phyloP scores from a whole-genome alignment of 495 filamentous ascomycete species.

The Opeltia flavorubescens region DNA sequence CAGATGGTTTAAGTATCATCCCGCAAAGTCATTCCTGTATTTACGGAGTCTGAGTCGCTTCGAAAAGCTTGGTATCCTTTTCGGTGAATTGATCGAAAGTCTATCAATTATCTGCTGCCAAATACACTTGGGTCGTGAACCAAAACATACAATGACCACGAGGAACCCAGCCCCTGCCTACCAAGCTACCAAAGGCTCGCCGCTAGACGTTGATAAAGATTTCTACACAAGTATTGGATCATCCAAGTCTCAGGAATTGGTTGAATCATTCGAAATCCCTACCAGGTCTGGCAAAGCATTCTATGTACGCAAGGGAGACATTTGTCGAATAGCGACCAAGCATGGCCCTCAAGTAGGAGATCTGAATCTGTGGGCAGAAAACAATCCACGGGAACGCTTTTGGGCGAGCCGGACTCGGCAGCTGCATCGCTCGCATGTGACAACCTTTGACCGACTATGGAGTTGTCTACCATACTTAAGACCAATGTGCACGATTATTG shows the following conservation, averaged over 20 bases:
- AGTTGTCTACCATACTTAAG: constrained; percentile 62
- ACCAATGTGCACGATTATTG: constrained; percentile 56
- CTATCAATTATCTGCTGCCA: not conserved
- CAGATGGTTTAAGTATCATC: no score
- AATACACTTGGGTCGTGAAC: no score
- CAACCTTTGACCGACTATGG: constrained; percentile 58
- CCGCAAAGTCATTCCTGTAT: no score
- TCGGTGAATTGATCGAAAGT: not conserved
- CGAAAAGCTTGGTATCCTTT: not conserved
- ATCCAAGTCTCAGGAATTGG: constrained; percentile 22
- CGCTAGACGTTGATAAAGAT: constrained; percentile 27
- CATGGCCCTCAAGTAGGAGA: constrained; percentile 69
- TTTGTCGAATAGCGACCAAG: constrained; percentile 59
- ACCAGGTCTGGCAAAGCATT: constrained; percentile 50
- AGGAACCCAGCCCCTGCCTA: constrained; percentile 30
- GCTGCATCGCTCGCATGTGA: constrained; percentile 59
- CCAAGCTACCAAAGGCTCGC: constrained; percentile 27
- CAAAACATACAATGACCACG: not conserved
- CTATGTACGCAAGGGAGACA: constrained; percentile 43
- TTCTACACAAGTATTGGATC: constrained; percentile 22
- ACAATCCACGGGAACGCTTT: constrained; percentile 64
- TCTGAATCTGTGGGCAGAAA: constrained; percentile 64
- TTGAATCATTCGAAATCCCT: constrained; percentile 31
- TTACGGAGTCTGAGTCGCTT: no score
- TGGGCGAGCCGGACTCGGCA: constrained; percentile 71